These are phyloP conservation scores for Xylariaceae sp. DNA, from an alignment of 2,329 filamentous ascomycete genomes.

Conservation along the genomic window DNA sequence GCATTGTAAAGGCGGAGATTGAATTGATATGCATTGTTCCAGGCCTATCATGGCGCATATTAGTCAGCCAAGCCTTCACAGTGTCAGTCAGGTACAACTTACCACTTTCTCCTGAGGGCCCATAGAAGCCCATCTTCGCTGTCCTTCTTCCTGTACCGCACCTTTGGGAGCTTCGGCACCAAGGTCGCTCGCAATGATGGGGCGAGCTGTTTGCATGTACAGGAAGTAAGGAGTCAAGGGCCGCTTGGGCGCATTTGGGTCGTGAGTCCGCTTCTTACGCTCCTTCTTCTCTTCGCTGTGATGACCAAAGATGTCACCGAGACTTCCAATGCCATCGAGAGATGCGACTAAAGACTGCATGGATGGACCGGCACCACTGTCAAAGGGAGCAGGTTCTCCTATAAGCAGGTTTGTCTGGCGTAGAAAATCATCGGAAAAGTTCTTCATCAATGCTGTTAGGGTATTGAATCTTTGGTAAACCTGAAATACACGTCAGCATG, in stretches of 20 bases:
- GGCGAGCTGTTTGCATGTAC: constrained; percentile 83
- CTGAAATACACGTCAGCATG: constrained; percentile 37
- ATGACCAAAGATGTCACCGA: constrained; percentile 42
- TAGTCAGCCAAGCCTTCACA: constrained; percentile 5
- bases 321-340: constrained; percentile 46
- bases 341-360: constrained; percentile 40
- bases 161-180: constrained; percentile 73
- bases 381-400: constrained; percentile 52
- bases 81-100: constrained; percentile 27
- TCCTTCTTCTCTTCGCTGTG: constrained; percentile 71
- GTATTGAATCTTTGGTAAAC: constrained; percentile 72
- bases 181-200: constrained; percentile 74
- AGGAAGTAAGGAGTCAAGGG: constrained; percentile 93
- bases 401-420: constrained; percentile 83
- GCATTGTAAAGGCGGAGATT: constrained; percentile 62
- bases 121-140: constrained; percentile 80
- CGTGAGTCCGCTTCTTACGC: constrained; percentile 79
- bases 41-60: constrained; percentile 36
- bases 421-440: constrained; percentile 77
- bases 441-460: constrained; percentile 72
- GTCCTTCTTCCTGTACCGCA: constrained; percentile 82
- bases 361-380: constrained; percentile 37
- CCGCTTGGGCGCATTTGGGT: constrained; percentile 92
- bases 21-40: constrained; percentile 64
- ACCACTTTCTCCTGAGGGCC: constrained; percentile 59